Evolutionary conservation across 495 filamentous ascomycete species (phyloP), one percentile per base, ranked within the genome.

Genomic region (Neurospora discreta): DNA sequence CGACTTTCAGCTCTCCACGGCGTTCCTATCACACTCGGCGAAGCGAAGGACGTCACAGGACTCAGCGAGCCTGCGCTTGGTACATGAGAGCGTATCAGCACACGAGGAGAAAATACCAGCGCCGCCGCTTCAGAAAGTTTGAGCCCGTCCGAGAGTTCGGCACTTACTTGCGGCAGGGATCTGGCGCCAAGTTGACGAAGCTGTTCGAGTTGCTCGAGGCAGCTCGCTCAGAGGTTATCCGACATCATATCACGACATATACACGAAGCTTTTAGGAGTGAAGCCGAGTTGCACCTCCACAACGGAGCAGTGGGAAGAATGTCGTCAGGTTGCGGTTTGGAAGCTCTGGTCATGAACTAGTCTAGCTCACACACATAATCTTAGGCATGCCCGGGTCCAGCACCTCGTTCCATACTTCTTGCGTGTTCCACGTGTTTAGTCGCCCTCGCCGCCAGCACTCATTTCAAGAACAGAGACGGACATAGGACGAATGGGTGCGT

Each of bases 1-100:
- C 80, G 88, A 41, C 69, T 89, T 71, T 83, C 83, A 33, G 77
- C 76, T 1, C 20, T 76, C 68, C 75, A 80, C 72, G 78, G 76
- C 26, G 3, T 74, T 40, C 73, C 76, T 41, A 36, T 72, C 16
- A 15, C 69, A 15, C 46, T 70, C 39, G 68, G 38, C 43, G 70
- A 52, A 2, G 10, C 52, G 26, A 70, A 70, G 23, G 72, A 30
- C 13, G 71, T 60, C 23, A 73, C 68, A 30, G 46, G 46, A 18
- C 44, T 65, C 15, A 42, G 38, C 3, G 75, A 73, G 40, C 71
- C 75, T 26, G 72, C 73, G 5, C 77, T 76, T 10, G 75, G 75
- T 73, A 80, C 79, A 65, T 80, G 78, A 80, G 73, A 46, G 38
- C 6, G 15, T 15, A 13, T 20, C 4, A 38, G 26, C 23, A 52